These are phyloP conservation scores for Leccinum boreale DNA, from an alignment of 768 basidiomycete genomes.

Conservation along the genomic window DNA sequence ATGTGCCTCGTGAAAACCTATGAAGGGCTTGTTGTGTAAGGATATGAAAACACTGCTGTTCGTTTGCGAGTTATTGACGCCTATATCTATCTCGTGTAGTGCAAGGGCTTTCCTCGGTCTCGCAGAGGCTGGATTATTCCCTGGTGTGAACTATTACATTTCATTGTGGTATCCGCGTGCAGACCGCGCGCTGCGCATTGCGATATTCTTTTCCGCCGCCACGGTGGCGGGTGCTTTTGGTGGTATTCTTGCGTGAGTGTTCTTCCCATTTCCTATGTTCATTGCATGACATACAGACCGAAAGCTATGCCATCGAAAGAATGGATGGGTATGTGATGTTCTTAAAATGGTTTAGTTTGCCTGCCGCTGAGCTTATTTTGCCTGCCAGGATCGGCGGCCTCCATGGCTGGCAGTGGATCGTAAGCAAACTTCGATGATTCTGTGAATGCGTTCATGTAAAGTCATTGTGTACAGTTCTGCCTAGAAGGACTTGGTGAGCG, in stretches of 20 bases:
- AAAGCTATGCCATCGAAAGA: conserved; percentile 35
- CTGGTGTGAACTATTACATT: conserved; percentile 42
- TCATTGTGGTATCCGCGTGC: conserved; percentile 59
- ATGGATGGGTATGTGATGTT: conserved; percentile 31
- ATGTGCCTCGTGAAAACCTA: conserved; percentile 37
- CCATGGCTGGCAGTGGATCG: conserved; percentile 40
- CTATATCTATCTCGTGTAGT: conserved; percentile 15
- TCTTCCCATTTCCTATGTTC: neutral
- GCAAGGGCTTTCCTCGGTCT: conserved; percentile 44
- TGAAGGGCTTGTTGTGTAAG: conserved; percentile 32
- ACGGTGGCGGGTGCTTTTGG: conserved; percentile 52
- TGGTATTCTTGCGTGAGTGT: conserved; percentile 44
- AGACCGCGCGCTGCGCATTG: conserved; percentile 56
- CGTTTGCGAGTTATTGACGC: neutral
- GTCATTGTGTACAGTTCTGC: conserved; percentile 24
- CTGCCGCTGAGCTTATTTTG: neutral
- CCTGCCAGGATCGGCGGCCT: conserved; percentile 25
- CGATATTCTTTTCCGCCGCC: conserved; percentile 61
- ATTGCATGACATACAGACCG: neutral
- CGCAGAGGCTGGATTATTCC: conserved; percentile 45
- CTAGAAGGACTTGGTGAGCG: conserved; percentile 28
- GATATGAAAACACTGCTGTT: neutral
- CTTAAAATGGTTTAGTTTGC: conserved; percentile 3
- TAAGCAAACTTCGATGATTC: conserved; percentile 15
- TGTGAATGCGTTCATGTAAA: conserved; percentile 3